Percentiles rank a stretch among this genome's conserved stretches.
Conservation (phyloP, 148 eudicot genomes). For the Rhododendron ovatum region DNA sequence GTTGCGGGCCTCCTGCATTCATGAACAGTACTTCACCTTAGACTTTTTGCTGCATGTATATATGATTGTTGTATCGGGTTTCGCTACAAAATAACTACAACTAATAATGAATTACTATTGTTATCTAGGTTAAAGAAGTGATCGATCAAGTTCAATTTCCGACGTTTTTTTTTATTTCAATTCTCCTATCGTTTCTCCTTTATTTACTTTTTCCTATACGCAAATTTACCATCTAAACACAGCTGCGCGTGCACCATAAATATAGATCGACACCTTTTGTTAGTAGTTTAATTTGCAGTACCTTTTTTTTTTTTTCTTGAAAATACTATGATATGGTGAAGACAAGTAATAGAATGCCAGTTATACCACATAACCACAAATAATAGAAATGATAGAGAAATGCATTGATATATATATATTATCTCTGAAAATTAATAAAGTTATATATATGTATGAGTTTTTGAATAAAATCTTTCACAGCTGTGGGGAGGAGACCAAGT, state of each 20-base stretch:
- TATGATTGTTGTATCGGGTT: background rate
- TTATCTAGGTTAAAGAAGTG: background rate
- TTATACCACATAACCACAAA: no score
- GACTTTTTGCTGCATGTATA: background rate
- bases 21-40: background rate
- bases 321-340: no score
- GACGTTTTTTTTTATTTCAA: background rate
- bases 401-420: background rate
- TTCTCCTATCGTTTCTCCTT: background rate
- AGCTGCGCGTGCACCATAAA: background rate
- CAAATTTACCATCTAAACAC: background rate
- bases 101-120: background rate
- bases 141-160: background rate
- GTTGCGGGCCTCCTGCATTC: background rate
- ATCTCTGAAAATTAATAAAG: background rate
- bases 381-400: background rate
- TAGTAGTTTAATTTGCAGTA: no score
- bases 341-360: no score
- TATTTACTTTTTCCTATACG: background rate
- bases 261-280: no score
- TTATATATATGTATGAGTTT: background rate
- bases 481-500: conserved; percentile 68
- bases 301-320: no score
- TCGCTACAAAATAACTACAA: background rate
- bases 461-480: conserved; percentile 27